Evolutionary conservation across 75 land plant genomes (phyloP).

Genomic region (Cunninghamia lanceolata): DNA sequence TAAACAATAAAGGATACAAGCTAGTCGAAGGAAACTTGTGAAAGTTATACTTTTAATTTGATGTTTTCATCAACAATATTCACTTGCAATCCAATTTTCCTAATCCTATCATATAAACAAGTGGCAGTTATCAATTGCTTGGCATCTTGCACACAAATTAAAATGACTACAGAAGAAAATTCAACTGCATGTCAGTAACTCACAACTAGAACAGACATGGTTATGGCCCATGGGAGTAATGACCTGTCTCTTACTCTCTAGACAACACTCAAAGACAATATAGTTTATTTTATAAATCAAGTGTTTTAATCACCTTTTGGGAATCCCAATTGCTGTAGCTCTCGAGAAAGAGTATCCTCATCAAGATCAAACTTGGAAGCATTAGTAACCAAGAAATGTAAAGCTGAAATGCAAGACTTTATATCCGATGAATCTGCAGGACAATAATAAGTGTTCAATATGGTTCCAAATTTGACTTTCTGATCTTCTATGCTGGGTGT

Average conservation of each 20-base stretch:
- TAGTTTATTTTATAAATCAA: background rate
- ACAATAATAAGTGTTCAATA: background rate
- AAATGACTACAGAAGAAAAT: background rate
- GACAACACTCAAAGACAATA: background rate
- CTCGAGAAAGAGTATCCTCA: conserved; percentile 27
- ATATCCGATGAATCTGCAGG: conserved; percentile 26
- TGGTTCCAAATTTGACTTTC: conserved; percentile 1
- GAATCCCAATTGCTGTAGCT: conserved; percentile 36
- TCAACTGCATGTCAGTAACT: background rate
- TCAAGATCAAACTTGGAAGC: conserved; percentile 42
- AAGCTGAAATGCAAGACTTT: conserved; percentile 41
- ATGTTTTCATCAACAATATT: too few relatives aligned
- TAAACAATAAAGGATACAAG: too few relatives aligned
- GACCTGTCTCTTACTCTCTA: background rate
- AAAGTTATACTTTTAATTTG: too few relatives aligned
- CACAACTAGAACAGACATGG: background rate
- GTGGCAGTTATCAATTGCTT: background rate
- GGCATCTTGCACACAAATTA: background rate
- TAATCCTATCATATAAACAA: background rate
- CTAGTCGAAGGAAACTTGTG: too few relatives aligned
- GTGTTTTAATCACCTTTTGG: conserved; percentile 24
- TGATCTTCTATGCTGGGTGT: background rate
- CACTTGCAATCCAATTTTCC: background rate
- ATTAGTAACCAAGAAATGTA: conserved; percentile 35
- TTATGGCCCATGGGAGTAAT: background rate